Base-by-base conservation (phyloP, 1,284 basidiomycete genomes). In the Fomitopsis palustris region DNA sequence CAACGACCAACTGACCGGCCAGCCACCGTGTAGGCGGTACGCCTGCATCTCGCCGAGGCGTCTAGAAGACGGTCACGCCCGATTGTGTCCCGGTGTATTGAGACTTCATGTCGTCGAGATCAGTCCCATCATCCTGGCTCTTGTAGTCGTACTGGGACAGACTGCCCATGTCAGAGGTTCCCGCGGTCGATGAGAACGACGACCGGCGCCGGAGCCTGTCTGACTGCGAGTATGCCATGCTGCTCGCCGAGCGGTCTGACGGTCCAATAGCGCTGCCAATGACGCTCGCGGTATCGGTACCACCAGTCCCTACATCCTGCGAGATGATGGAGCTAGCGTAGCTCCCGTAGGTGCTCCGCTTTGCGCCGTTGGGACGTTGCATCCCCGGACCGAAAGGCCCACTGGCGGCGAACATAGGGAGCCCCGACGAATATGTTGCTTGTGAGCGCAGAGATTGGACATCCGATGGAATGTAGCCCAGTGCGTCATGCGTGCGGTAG, bases 391-490 rank as follows among this genome's bases (percentile, higher is more conserved):
- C 82, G 72, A 91, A 90, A 4, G 89, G 84, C 43, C 87, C 85
- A 62, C 81, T 78, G 29, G 86, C 81, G 38, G 85, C 79, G 70
- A 95, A 95, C 76, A 93, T 85, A 2, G 95, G 95, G 54, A 97
- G 78, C 21, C 92, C 92, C 9, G 93, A 95, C 2, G 91, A 89
- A 71, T 95, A 96, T 0, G 93, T 95, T 0, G 95, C 94, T 74
- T 97, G 96, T 6, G 95, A 96, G 58, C 94, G 89, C 38, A 97
- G 82, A 5, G 95, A 96, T 72, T 96, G 95, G 14, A 89, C 92
- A 69, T 98, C 96, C 19, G 93, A 93, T 1, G 96, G 95, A 63
- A 98, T 96, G 73, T 96, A 98, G 8, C 92, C 88, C 61, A 98
- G 82, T 0, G 95, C 86, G 71, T 98, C 96, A 75, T 98, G 96